A percentile compares a stretch with the other conserved stretches of the same genome.
Evolutionary conservation across 176 grass and related monocot genomes (phyloP).

Genomic region (Elaeis guineensis): DNA sequence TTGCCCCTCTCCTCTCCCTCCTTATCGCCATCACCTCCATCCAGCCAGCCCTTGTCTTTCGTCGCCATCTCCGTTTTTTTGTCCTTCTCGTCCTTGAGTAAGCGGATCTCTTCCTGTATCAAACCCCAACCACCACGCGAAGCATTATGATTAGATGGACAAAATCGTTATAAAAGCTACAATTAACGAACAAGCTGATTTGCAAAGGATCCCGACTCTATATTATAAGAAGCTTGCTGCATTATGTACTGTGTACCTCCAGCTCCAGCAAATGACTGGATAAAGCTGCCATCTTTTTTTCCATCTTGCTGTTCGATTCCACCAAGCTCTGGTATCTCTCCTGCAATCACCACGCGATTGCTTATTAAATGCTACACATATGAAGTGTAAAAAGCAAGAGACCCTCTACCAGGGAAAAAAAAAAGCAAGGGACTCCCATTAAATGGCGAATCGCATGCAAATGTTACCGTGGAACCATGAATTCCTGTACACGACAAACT

Average conservation of each 20-base stretch:
- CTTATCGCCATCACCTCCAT: constrained; percentile 13
- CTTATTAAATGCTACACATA: too few species aligned
- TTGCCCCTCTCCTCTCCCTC: neutral
- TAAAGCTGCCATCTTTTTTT: constrained; percentile 25
- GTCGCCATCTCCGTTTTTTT: constrained; percentile 16
- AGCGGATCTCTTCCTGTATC: constrained; percentile 43
- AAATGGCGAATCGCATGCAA: too few species aligned
- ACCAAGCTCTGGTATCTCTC: constrained; percentile 27
- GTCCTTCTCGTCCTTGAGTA: constrained; percentile 27
- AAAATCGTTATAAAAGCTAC: neutral
- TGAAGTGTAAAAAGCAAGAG: too few species aligned
- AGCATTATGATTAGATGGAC: neutral
- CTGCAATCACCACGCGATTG: constrained; percentile 15
- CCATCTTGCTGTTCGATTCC: constrained; percentile 33
- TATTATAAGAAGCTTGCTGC: neutral
- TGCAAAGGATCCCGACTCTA: neutral
- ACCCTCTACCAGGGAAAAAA: too few species aligned
- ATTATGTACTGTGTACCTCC: constrained; percentile 4
- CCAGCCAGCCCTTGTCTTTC: constrained; percentile 19
- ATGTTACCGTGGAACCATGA: too few species aligned
- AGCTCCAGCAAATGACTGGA: constrained; percentile 11
- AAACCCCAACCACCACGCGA: neutral
- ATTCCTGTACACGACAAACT: too few species aligned
- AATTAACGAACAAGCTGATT: neutral
- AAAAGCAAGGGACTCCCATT: too few species aligned